Evolutionary conservation across 164 flowering plant species (phyloP).

Genomic region (Piper betle): DNA sequence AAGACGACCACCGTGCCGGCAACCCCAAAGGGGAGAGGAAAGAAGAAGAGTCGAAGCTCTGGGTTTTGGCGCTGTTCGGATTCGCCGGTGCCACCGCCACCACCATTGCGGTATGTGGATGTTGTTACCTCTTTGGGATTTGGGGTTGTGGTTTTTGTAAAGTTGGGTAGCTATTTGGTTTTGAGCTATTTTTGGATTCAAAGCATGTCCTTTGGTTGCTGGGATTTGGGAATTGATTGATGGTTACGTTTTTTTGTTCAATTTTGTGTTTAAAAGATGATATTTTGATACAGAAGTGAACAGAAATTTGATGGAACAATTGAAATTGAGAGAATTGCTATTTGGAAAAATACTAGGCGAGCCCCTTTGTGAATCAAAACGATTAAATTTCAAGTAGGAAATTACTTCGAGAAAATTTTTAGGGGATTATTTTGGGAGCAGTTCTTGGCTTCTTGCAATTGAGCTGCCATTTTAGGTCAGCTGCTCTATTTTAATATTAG

Average conservation of each 20-base stretch:
- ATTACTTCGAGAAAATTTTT: too few species aligned
- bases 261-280: background rate
- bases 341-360: too few species aligned
- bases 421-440: background rate
- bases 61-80: constrained; percentile 55
- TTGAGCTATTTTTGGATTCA: background rate
- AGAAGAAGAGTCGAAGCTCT: constrained; percentile 28
- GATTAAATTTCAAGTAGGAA: too few species aligned
- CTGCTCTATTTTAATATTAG: background rate
- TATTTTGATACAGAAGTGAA: background rate
- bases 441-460: background rate
- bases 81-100: constrained; percentile 69
- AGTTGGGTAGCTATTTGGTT: background rate
- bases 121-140: background rate
- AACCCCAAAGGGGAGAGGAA: constrained; percentile 1
- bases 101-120: constrained; percentile 37
- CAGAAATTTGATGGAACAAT: too few species aligned
- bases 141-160: background rate
- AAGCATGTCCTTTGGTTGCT: background rate
- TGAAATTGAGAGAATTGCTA: too few species aligned
- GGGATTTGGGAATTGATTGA: background rate
- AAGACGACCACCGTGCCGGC: background rate
- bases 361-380: too few species aligned
- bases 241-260: background rate
- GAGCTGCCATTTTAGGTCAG: background rate